Evolutionary conservation across 495 filamentous ascomycete species (phyloP).

Genomic region (Penicillium chermesinum): DNA sequence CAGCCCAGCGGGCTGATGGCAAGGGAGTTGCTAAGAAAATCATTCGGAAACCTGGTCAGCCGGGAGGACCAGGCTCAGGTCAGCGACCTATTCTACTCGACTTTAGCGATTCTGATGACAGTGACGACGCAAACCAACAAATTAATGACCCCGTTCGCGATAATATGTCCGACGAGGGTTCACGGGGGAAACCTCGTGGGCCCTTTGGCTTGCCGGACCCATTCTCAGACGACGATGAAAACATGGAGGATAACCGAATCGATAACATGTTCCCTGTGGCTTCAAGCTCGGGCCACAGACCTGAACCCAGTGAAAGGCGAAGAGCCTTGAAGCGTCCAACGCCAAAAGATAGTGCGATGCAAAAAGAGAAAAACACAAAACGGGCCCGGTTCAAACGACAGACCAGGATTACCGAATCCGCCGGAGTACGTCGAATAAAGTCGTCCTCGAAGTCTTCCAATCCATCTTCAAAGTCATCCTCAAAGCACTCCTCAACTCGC

Average conservation of each 20-base stretch:
- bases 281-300: slow-evolving; percentile 18
- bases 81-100: slow-evolving; percentile 40
- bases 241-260: slow-evolving; percentile 53
- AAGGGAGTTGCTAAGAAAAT: slow-evolving; percentile 45
- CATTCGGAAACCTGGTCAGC: slow-evolving; percentile 19
- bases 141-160: background rate
- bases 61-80: slow-evolving; percentile 9
- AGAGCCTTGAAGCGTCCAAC: slow-evolving; percentile 41
- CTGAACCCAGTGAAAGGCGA: slow-evolving; percentile 17
- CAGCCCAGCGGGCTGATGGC: slow-evolving; percentile 21
- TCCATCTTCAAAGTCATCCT: background rate
- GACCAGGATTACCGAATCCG: slow-evolving; percentile 30
- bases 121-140: slow-evolving; percentile 38
- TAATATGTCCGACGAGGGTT: slow-evolving; percentile 2
- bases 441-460: background rate
- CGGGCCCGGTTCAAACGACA: slow-evolving; percentile 28
- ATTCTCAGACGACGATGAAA: slow-evolving; percentile 26
- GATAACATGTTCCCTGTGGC: slow-evolving; percentile 50
- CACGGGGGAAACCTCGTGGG: background rate
- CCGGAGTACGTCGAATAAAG: slow-evolving; percentile 27
- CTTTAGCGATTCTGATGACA: slow-evolving; percentile 44
- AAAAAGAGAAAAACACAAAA: slow-evolving; percentile 19
- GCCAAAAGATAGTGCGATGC: slow-evolving; percentile 7
- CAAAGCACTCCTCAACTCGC: background rate
- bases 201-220: slow-evolving; percentile 9